Percentiles rank a stretch among this genome's conserved stretches.
Evolutionary conservation across 2,329 filamentous ascomycete species (phyloP).

Genomic region (Fusarium xyrophilum): DNA sequence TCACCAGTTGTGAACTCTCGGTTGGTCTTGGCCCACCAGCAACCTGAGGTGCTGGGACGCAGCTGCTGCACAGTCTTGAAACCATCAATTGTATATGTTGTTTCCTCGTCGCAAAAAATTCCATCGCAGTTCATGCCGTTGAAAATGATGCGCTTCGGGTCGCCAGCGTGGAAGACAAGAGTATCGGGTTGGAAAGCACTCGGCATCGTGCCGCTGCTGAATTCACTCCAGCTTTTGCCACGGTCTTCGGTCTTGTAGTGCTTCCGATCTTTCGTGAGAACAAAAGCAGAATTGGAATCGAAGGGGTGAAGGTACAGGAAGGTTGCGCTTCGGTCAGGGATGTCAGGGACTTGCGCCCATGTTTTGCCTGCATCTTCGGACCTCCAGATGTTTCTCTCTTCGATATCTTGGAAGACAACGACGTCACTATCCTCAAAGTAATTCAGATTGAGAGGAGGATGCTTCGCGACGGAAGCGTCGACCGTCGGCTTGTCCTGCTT

Average conservation of each 20-base stretch:
- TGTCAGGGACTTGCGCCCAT: slow-evolving; percentile 72
- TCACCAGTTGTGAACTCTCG: slow-evolving; percentile 75
- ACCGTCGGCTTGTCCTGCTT: slow-evolving; percentile 74
- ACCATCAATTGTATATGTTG: slow-evolving; percentile 82
- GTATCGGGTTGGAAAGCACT: slow-evolving; percentile 58
- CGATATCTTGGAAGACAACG: slow-evolving; percentile 74
- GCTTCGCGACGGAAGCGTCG: slow-evolving; percentile 68
- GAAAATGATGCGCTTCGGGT: slow-evolving; percentile 86
- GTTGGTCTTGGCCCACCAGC: slow-evolving; percentile 85
- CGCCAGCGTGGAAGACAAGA: slow-evolving; percentile 81
- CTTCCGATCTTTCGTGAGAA: slow-evolving; percentile 70
- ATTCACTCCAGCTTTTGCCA: slow-evolving; percentile 81
- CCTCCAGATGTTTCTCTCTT: slow-evolving; percentile 72
- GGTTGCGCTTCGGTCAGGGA: slow-evolving; percentile 68
- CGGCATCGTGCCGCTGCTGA: slow-evolving; percentile 67
- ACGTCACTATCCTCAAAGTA: slow-evolving; percentile 93
- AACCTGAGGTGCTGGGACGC: slow-evolving; percentile 73
- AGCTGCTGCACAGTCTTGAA: slow-evolving; percentile 76
- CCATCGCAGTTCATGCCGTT: slow-evolving; percentile 74
- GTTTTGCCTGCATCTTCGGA: slow-evolving; percentile 80
- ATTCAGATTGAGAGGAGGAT: slow-evolving; percentile 72
- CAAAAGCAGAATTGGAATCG: slow-evolving; percentile 80
- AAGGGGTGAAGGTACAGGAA: slow-evolving; percentile 78
- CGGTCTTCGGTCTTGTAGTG: slow-evolving; percentile 87
- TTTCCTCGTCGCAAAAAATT: slow-evolving; percentile 67